Evolutionary conservation across 2,329 filamentous ascomycete genomes (phyloP).

Genomic region (Aaosphaeria arxii): DNA sequence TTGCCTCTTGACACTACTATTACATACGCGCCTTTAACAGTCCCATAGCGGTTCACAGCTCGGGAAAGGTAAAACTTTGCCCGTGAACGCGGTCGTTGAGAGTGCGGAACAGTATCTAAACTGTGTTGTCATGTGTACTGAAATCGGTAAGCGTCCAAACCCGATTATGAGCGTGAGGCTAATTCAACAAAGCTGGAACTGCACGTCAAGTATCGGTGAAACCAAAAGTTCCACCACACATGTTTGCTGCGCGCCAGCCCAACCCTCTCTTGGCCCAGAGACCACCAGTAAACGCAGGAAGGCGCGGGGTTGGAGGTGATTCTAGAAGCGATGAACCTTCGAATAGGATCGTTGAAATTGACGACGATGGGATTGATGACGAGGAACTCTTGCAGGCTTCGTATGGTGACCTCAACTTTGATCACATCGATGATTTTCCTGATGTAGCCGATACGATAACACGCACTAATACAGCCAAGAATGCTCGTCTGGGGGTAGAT

Average conservation of each 20-base stretch:
- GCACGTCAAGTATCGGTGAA: constrained; percentile 52
- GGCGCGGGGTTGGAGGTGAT: too few species aligned
- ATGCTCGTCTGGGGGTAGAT: constrained; percentile 8
- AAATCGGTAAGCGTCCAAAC: constrained; percentile 59
- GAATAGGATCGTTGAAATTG: constrained; percentile 47
- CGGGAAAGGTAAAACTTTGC: constrained; percentile 58
- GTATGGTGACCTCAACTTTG: constrained; percentile 40
- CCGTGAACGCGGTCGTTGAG: constrained; percentile 57
- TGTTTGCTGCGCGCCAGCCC: constrained; percentile 39
- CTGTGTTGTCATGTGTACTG: constrained; percentile 78
- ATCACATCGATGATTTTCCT: constrained; percentile 52
- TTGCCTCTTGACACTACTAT: background rate
- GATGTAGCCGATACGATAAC: constrained; percentile 18
- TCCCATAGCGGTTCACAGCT: constrained; percentile 61
- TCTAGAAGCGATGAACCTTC: constrained; percentile 6
- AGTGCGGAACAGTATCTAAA: constrained; percentile 57
- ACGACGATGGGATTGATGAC: constrained; percentile 53
- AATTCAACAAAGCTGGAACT: constrained; percentile 50
- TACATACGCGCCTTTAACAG: background rate
- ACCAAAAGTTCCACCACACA: constrained; percentile 45
- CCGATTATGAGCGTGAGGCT: background rate
- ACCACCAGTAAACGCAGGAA: too few species aligned
- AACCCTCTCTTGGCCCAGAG: background rate
- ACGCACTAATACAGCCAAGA: constrained; percentile 18
- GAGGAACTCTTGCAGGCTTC: constrained; percentile 49